Evolutionary conservation across 352 stramenopile species (phyloP).

Genomic region (Globisporangium yorkense): DNA sequence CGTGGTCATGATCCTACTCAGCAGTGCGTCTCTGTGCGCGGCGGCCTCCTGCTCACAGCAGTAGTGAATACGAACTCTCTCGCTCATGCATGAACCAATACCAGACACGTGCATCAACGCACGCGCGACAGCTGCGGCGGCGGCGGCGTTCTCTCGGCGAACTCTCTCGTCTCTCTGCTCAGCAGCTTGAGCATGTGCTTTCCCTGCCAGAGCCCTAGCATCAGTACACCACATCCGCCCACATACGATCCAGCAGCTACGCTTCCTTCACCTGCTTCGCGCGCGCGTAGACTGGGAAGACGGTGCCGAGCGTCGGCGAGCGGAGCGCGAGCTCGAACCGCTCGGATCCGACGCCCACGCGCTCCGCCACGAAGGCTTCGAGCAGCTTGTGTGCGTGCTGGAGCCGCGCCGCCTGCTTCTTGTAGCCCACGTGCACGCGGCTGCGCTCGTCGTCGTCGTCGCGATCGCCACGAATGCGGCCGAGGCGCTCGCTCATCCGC

Average conservation of each 20-base stretch:
- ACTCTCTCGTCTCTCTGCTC: conserved; percentile 23
- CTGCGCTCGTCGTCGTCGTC: background rate
- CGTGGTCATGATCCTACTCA: conserved; percentile 28
- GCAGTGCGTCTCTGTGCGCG: conserved; percentile 34
- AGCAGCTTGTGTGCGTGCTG: conserved; percentile 26
- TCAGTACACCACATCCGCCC: too few relatives aligned
- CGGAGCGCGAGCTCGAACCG: conserved; percentile 23
- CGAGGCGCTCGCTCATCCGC: conserved; percentile 43
- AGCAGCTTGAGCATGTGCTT: conserved; percentile 35
- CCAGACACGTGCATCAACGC: background rate
- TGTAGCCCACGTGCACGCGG: conserved; percentile 28
- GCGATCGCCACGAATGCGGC: background rate
- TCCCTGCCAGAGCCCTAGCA: conserved; percentile 14
- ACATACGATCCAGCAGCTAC: background rate
- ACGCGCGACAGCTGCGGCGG: conserved; percentile 28
- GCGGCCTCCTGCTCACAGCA: conserved; percentile 12
- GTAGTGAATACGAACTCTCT: background rate
- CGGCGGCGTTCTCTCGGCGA: conserved; percentile 22
- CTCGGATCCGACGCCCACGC: conserved; percentile 19
- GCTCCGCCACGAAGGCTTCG: conserved; percentile 25
- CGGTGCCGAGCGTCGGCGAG: conserved; percentile 25
- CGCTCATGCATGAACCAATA: background rate
- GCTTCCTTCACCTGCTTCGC: conserved; percentile 35
- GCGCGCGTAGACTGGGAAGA: conserved; percentile 44
- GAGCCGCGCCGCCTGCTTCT: conserved; percentile 28